Conservation (phyloP, 2,329 filamentous ascomycete species). For the Curvularia eragrostidis region DNA sequence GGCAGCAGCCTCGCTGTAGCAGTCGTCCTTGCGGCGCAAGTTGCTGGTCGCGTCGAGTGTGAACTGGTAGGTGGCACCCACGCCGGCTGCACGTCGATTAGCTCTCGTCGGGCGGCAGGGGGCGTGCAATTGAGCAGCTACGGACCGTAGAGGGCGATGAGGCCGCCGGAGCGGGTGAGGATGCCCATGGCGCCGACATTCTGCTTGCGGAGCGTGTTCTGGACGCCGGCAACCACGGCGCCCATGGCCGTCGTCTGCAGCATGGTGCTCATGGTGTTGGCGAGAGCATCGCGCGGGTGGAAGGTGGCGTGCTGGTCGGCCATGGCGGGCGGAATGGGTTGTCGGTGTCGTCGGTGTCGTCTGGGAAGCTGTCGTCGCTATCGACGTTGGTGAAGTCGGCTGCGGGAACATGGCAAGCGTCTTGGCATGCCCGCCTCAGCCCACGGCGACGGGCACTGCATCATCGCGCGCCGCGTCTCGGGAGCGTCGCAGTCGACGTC, state of each 20-base stretch:
- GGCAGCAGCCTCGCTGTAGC: constrained; percentile 74
- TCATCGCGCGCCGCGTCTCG: constrained; percentile 18
- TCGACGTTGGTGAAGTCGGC: constrained; percentile 10
- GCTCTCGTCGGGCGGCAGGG: constrained; percentile 13
- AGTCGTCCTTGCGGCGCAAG: constrained; percentile 82
- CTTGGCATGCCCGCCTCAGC: constrained; percentile 10
- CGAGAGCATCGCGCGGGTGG: constrained; percentile 77
- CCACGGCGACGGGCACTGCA: constrained; percentile 11
- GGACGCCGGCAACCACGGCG: constrained; percentile 75
- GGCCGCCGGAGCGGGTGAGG: constrained; percentile 78
- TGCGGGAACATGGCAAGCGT: constrained; percentile 17
- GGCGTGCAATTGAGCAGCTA: constrained; percentile 6
- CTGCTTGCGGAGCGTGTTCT: constrained; percentile 83
- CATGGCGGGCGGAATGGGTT: constrained; percentile 44
- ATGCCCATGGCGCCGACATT: constrained; percentile 83
- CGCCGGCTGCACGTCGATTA: constrained; percentile 64
- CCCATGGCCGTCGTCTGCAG: constrained; percentile 71
- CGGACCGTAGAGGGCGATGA: constrained; percentile 72
- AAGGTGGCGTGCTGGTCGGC: constrained; percentile 56
- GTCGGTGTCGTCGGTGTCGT: constrained; percentile 30
- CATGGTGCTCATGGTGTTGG: constrained; percentile 68
- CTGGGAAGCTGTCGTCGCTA: constrained; percentile 10
- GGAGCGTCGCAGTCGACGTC: constrained; percentile 4
- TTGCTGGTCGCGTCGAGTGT: constrained; percentile 79
- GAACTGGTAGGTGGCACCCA: constrained; percentile 80